Evolutionary conservation across 2,329 filamentous ascomycete species (phyloP), one percentile per base, ranked within the genome.

Genomic region (Colletotrichum viniferum): DNA sequence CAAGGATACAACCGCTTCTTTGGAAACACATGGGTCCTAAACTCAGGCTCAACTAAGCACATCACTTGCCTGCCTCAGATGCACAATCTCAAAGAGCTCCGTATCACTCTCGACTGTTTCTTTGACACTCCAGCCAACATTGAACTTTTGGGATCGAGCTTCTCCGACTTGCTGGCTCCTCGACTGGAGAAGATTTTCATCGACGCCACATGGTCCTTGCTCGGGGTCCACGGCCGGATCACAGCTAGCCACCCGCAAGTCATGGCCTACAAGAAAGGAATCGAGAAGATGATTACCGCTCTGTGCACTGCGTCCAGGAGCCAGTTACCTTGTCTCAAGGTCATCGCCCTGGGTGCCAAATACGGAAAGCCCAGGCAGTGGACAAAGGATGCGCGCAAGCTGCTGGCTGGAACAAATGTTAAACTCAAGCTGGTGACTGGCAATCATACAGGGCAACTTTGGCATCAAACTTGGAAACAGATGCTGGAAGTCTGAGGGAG

Each of bases 41-140:
- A 7, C 36, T 7, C 61, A 16, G 21, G n/a, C 13, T 21, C 7
- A 16, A 10, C 16, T n/a, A 34, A 32, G 24, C 32, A 24, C 26
- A 13, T 75, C 10, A 73, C 18, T 26, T 75, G 73, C 26, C 73
- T 75, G 9, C 38, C 73, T 12, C n/a, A 63, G 26, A 68, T 75
- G 73, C 3, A 8, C 24, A 32, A 63, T 10, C 32, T 75, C 4
- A 48, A 34, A 34, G 69, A 75, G 30, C 73, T 75, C 9, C 73
- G 69, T n/a, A 68, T 75, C 26, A 43, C 66, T 6, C 21, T 73
- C 8, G 62, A 63, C 16, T 56, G 52, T 32, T 68, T 75, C 16
- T 55, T 75, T 18, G 7, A 28, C 3, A 62, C 14, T 18, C 34
- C 34, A 7, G 14, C 12, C 12, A 16, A 4, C 7, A 21, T 61